Base-by-base conservation (phyloP, 2,329 filamentous ascomycete species). In the Aspergillus uvarum region DNA sequence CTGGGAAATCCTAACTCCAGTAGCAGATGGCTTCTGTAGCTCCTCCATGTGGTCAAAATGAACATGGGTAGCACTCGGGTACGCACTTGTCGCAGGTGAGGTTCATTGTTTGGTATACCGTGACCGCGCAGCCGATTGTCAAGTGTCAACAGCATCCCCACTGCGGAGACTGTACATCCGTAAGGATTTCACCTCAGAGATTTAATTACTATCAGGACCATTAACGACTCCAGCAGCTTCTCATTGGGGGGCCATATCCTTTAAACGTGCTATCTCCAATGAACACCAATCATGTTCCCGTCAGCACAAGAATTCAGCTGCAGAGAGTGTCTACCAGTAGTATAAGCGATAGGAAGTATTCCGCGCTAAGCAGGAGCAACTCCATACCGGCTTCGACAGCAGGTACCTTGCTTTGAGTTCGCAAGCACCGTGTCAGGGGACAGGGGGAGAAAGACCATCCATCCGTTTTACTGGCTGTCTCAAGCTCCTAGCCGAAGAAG, bases 11-110 rank as follows among this genome's bases (percentile, higher is more conserved):
- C 24, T 21, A 24, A 42, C 47, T 47, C 44, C 42, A 29, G 49
- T 47, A 54, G 29, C 44, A 38, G 35, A 26, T 22, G 14, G 42
- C 48, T 5, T 22, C 26, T n/a, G 6, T 44, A 16, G 38, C 32
- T 44, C 38, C 14, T 44, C 38, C 38, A 59, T 54, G 35, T n/a
- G 44, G 44, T 32, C 47, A 10, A 31, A 31, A 42, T 38, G 10
- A n/a, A 49, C 47, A 48, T 32, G 47, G 38, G 50, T 26, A 16
- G 19, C 21, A 47, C n/a, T 44, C 48, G 29, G 32, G 51, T 49
- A 53, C 31, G 51, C 31, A 48, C 50, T 54, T 59, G 50, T 53
- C 38, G 48, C 42, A 51, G 44, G 19, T 47, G 56, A 53, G 48
- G 29, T 35, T 35, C 14, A 16, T 35, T 35, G 32, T 16, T 35